These are phyloP conservation scores for Hericium rajendrae DNA, from an alignment of 768 basidiomycete genomes.

Conservation along the genomic window DNA sequence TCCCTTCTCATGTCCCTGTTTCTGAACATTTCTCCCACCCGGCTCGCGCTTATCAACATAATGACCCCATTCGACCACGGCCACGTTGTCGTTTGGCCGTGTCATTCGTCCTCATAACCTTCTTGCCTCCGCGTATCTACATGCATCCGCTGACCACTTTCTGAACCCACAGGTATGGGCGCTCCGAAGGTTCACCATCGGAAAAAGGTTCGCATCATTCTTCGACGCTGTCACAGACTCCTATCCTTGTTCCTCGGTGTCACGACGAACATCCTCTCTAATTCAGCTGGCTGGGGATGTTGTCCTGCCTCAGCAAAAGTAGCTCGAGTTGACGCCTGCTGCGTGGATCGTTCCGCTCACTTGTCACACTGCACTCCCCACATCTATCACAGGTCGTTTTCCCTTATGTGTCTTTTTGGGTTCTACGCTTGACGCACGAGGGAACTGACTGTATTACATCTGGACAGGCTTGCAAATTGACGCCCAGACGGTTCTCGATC, in stretches of 20 bases:
- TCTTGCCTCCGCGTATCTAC: not conserved
- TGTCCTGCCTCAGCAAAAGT: no score
- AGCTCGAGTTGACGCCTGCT: no score
- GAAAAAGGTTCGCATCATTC: conserved; percentile 52
- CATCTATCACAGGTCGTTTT: no score
- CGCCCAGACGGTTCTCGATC: conserved; percentile 76
- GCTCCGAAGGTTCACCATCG: conserved; percentile 77
- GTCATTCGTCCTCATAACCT: not conserved
- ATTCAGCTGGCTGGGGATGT: no score
- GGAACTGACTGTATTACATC: not conserved
- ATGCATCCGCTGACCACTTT: not conserved
- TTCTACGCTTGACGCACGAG: not conserved
- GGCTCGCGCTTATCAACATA: not conserved
- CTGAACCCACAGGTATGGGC: conserved; percentile 60
- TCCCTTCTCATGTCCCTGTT: not conserved
- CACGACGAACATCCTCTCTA: not conserved
- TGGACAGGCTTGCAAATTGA: conserved; percentile 68
- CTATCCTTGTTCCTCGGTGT: not conserved
- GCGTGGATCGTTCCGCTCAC: no score
- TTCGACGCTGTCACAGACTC: not conserved
- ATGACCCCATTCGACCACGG: not conserved
- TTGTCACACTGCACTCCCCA: no score
- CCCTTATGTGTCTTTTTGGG: no score
- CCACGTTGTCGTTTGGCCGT: not conserved
- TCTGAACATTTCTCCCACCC: not conserved